Evolutionary conservation across 805 yeast species (phyloP).

Genomic region (Debaryomyces tyrocola): DNA sequence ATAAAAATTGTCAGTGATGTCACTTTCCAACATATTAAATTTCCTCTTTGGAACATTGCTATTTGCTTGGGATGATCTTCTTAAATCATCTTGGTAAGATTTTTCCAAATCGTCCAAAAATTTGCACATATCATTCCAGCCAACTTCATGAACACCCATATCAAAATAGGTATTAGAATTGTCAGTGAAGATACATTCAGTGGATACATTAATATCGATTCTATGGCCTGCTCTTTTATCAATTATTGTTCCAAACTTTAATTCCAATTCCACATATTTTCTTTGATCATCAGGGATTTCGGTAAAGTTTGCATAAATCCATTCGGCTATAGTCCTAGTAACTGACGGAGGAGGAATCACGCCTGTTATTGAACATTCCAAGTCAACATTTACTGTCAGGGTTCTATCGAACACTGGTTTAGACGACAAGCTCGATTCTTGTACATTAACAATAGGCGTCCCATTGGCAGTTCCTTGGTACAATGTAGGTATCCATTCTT

Average conservation of each 20-base stretch:
- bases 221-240: slow-evolving; percentile 63
- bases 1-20: slow-evolving; percentile 62
- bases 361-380: slow-evolving; percentile 64
- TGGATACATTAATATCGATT: slow-evolving; percentile 62
- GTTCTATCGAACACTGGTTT: slow-evolving; percentile 31
- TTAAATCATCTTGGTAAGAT: slow-evolving; percentile 42
- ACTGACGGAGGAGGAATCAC: slow-evolving; percentile 77
- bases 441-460: not conserved
- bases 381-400: slow-evolving; percentile 33
- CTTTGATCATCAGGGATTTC: slow-evolving; percentile 60
- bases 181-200: slow-evolving; percentile 65
- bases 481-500: slow-evolving; percentile 58
- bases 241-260: slow-evolving; percentile 71
- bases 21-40: slow-evolving; percentile 61
- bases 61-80: slow-evolving; percentile 14
- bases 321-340: slow-evolving; percentile 77
- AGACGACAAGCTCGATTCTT: slow-evolving; percentile 14
- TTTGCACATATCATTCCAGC: slow-evolving; percentile 56
- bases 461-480: not conserved
- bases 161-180: slow-evolving; percentile 56
- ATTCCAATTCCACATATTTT: slow-evolving; percentile 63
- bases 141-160: slow-evolving; percentile 63
- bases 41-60: slow-evolving; percentile 41
- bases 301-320: slow-evolving; percentile 81
- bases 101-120: slow-evolving; percentile 57